Percentiles rank a stretch among this genome's conserved stretches.
Evolutionary conservation across 768 basidiomycete genomes (phyloP).

Genomic region (Boletus sp.): DNA sequence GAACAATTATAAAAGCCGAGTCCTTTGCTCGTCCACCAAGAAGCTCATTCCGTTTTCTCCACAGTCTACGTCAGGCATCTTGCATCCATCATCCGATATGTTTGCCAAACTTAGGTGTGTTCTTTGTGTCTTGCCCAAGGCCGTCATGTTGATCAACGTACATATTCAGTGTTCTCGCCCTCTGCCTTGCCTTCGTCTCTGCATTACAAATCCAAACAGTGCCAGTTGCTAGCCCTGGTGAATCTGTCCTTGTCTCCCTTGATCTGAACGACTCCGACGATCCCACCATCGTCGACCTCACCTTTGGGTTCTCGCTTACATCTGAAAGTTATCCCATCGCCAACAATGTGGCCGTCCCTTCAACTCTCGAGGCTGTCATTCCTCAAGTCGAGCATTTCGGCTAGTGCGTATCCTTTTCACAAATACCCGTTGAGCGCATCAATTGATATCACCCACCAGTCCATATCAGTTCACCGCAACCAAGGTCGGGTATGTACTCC

Average conservation of each 20-base stretch:
- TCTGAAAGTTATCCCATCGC: neutral
- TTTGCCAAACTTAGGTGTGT: constrained; percentile 1
- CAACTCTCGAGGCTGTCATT: rapidly evolving
- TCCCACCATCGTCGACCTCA: neutral
- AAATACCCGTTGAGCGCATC: neutral
- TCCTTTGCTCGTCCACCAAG: too few relatives aligned
- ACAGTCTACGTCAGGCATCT: too few relatives aligned
- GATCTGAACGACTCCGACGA: neutral
- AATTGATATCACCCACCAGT: neutral
- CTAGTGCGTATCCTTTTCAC: rapidly evolving
- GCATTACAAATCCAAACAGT: neutral
- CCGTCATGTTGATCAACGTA: neutral
- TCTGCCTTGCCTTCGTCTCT: neutral
- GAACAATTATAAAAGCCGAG: too few relatives aligned
- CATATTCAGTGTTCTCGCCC: neutral
- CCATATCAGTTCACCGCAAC: neutral
- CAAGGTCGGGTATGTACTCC: neutral
- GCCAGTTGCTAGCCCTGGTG: rapidly evolving
- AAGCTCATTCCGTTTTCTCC: too few relatives aligned
- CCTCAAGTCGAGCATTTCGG: neutral
- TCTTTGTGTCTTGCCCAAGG: neutral
- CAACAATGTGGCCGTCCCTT: rapidly evolving
- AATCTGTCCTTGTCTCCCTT: rapidly evolving
- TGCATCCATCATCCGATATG: neutral
- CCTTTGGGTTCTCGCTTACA: neutral